These are phyloP conservation scores for Solanum peruvianum DNA, from an alignment of 257 asterid species.

Conservation along the genomic window DNA sequence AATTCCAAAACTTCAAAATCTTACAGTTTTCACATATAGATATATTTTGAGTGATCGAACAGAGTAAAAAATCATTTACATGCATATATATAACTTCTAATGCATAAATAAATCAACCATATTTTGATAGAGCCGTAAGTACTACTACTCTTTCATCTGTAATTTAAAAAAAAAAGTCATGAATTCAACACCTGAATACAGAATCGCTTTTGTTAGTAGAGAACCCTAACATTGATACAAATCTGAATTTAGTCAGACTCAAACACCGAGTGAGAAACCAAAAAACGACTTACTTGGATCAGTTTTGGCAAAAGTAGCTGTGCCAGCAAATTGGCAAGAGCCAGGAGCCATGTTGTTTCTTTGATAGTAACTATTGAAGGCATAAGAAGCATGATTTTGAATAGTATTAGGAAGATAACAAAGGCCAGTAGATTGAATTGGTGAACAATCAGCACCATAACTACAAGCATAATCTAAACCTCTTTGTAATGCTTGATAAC, in stretches of 20 bases:
- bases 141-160: background rate
- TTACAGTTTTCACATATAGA: background rate
- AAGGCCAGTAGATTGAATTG: conserved; percentile 51
- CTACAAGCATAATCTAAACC: conserved; percentile 78
- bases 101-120: fast-evolving
- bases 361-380: conserved; percentile 77
- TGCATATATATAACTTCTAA: background rate
- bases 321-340: conserved; percentile 60
- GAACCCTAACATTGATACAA: background rate
- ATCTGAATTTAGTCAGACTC: background rate
- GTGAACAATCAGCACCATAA: conserved; percentile 71
- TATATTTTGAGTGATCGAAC: too few species aligned
- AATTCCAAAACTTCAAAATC: background rate
- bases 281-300: conserved; percentile 51
- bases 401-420: conserved; percentile 76
- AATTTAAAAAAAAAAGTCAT: background rate
- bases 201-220: background rate
- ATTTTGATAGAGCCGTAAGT: background rate
- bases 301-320: conserved; percentile 67
- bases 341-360: conserved; percentile 59
- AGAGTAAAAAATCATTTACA: background rate
- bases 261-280: background rate
- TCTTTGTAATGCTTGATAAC: conserved; percentile 40
- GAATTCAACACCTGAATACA: background rate
- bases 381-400: conserved; percentile 83